Base-by-base conservation (phyloP, 495 filamentous ascomycete species). In the Cladorrhinum samala region DNA sequence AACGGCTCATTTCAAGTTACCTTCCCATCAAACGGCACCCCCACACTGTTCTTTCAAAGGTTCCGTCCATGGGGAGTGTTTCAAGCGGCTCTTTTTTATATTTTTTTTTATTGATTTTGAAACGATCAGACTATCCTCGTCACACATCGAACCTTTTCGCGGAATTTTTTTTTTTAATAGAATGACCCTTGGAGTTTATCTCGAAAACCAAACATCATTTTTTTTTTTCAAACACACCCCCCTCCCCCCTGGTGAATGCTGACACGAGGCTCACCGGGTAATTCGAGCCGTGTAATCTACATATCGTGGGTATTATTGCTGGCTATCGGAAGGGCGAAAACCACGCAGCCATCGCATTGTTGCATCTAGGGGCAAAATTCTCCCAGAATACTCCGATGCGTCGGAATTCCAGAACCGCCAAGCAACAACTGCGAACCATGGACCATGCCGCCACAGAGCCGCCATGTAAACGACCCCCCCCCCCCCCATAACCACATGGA, bases 231-330 rank as follows among this genome's bases (percentile, higher is more conserved):
- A n/a, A n/a, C n/a, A n/a, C n/a, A n/a, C n/a, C n/a, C n/a, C n/a
- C n/a, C n/a, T n/a, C n/a, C n/a, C n/a, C n/a, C n/a, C n/a, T n/a
- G n/a, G n/a, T n/a, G n/a, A n/a, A n/a, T n/a, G n/a, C 4, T 38
- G 39, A n/a, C 14, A 13, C 16, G 14, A 50, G 19, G 37, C 36
- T 54, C 41, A 43, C 59, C 59, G 59, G 59, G 55, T 61, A 61
- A 61, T 61, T 58, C 44, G 27, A 46, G n/a, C 59, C 55, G 58
- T 42, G 43, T 39, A 58, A 52, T 55, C 14, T 56, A 53, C 24
- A 30, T 13, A 11, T 20, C 30, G 19, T 9, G 33, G 14, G 6
- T 46, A 9, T 27, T 36, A 55, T 41, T 49, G 37, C 17, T 47
- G 17, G 24, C 3, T 40, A 30, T 46, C 39, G 47, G 42, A 50